Base-by-base conservation (phyloP, 352 stramenopile genomes). In the Phytophthora pisi region DNA sequence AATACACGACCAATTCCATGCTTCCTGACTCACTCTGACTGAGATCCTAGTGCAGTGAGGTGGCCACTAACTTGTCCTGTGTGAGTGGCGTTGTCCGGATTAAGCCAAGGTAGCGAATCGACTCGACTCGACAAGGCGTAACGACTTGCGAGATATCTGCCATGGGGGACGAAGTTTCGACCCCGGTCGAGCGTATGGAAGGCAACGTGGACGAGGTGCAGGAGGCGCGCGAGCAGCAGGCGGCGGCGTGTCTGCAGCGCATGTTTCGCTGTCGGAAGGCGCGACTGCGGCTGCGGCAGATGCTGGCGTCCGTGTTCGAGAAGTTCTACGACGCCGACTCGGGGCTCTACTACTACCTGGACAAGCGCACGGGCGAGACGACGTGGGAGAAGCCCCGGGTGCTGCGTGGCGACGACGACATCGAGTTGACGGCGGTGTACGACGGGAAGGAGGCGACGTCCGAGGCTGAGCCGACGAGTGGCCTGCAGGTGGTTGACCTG, bases 251-350 rank as follows among this genome's bases (percentile, higher is more conserved):
- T 63, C 81, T 93, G 50, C 85, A 93, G 74, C 71, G 72, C n/a
- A 73, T 91, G 31, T 85, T 89, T 54, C 82, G 84, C 10, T 79
- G 70, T 57, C 84, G 79, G 8, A 64, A 79, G 11, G 86, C 86
- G 8, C 67, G 78, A 4, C 46, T 75, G 52, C 73, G 71, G 23
- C 54, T 92, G 47, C 69, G 70, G 2, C 54, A 57, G 46, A 68
- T 92, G 59, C 73, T 94, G 13, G 65, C 74, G 15, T 79, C 72
- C 1, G 79, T 94, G 1, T 86, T 91, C 49, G 76, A 88, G 42
- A 89, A 88, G 60, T 92, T 84, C 60, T 92, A 89, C 65, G 86
- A 94, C 47, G 66, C 82, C 24, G 75, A 86, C 23, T 89, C 82
- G 28, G 84, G 81, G 1, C 53, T 74, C 3, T 86, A 80, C 58